Percentiles rank a stretch among this genome's conserved stretches.
Conservation (phyloP, 805 yeast genomes). For the Cyberlindnera japonica region DNA sequence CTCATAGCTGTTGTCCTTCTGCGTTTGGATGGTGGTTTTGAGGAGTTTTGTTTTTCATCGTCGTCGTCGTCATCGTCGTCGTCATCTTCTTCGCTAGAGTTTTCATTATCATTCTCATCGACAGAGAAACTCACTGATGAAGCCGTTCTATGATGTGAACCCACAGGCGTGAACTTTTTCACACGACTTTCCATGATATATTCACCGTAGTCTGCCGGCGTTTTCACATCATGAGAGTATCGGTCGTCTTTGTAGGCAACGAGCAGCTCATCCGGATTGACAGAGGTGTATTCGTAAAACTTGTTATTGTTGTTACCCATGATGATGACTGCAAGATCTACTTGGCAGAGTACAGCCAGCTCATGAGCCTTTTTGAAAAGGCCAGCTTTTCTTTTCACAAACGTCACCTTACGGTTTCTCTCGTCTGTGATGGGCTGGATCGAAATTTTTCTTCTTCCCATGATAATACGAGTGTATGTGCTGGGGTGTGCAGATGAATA, state of each 20-base stretch:
- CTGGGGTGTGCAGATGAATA: background rate
- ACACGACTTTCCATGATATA: constrained; percentile 40
- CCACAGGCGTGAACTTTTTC: background rate
- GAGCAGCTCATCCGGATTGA: constrained; percentile 52
- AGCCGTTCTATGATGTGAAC: constrained; percentile 14
- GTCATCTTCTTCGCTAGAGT: constrained; percentile 17
- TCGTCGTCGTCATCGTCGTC: constrained; percentile 19
- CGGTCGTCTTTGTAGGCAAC: constrained; percentile 33
- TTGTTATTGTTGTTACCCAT: constrained; percentile 74
- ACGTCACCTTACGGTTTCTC: constrained; percentile 80
- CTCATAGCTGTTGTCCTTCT: constrained; percentile 6
- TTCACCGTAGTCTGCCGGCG: constrained; percentile 65
- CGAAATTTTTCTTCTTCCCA: constrained; percentile 97
- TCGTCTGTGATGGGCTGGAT: constrained; percentile 90
- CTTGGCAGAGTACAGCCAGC: constrained; percentile 84
- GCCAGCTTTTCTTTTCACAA: constrained; percentile 92
- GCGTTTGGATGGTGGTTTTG: constrained; percentile 8
- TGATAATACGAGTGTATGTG: constrained; percentile 26
- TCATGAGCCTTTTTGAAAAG: constrained; percentile 64
- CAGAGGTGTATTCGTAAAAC: constrained; percentile 79
- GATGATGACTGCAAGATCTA: constrained; percentile 87
- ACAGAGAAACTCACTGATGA: constrained; percentile 17
- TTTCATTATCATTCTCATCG: constrained; percentile 14
- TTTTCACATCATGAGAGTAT: constrained; percentile 52
- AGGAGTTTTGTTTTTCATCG: constrained; percentile 9